Conservation (phyloP, 2,329 filamentous ascomycete genomes). For the Trichoderma koningii region DNA sequence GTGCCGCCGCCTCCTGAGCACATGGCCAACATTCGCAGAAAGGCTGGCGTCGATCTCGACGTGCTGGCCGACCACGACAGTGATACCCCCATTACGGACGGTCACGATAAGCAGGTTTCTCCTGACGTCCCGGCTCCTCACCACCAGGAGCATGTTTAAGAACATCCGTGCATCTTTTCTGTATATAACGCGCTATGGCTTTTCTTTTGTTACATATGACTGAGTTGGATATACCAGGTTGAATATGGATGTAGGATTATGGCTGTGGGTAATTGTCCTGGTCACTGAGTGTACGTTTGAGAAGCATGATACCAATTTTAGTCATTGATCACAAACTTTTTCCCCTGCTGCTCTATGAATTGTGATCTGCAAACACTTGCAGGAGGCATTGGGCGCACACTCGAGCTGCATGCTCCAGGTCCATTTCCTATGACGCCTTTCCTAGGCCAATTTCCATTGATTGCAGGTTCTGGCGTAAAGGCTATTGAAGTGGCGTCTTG, state of each 20-base stretch:
- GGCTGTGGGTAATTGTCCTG: background rate
- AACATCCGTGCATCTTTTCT: background rate
- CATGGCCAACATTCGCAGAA: conserved; percentile 45
- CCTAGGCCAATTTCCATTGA: too few relatives aligned
- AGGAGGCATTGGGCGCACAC: too few relatives aligned
- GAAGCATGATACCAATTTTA: background rate
- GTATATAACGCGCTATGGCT: conserved; percentile 16
- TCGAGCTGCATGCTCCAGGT: too few relatives aligned
- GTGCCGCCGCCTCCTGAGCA: conserved; percentile 47
- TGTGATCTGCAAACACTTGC: too few relatives aligned
- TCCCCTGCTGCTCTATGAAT: too few relatives aligned
- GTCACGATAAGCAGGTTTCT: background rate
- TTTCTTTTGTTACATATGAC: conserved; percentile 12
- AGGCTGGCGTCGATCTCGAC: conserved; percentile 46
- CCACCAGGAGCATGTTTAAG: conserved; percentile 27
- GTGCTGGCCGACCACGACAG: conserved; percentile 25
- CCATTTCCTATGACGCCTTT: too few relatives aligned
- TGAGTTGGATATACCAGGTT: conserved; percentile 19
- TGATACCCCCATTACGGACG: background rate
- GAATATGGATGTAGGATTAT: conserved; percentile 15
- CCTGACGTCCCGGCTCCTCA: conserved; percentile 3
- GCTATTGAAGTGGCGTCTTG: too few relatives aligned
- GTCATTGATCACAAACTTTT: background rate
- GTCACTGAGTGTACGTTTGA: background rate
- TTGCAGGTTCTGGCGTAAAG: too few relatives aligned